Evolutionary conservation across 139 green algal species (phyloP), one percentile per base, ranked within the genome.

Genomic region (Chlorella sp.): DNA sequence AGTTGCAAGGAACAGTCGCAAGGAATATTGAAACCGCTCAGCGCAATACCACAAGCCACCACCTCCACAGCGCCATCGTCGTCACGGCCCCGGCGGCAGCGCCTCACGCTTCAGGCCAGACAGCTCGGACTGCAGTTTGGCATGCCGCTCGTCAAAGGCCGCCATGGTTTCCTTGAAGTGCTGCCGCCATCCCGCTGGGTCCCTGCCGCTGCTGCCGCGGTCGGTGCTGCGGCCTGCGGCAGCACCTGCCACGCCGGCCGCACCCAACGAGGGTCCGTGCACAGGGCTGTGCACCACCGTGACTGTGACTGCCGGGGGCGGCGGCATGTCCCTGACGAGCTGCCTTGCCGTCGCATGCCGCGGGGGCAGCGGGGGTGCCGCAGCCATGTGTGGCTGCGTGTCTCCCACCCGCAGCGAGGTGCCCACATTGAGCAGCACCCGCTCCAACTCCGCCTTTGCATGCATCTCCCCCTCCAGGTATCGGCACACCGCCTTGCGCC

Each of bases 361-460:
- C 12, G 76, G 76, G n/a, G 76, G 57, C 60, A 82, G 36, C 57
- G 60, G 30, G 12, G 55, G 55, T 20, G 57, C 76, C 7, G 56
- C 56, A 9, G 55, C 32, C 7, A 6, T 25, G 32, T 25, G 26
- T n/a, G 76, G 39, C 73, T 36, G 38, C 47, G 28, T 34, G 25
- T n/a, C 13, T 41, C 44, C 28, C 18, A 21, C 32, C 74, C 74
- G 34, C 47, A 69, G 30, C 74, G 55, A 11, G 36, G 74, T 18
- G 57, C 76, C 60, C 12, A 73, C 76, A 18, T 82, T 82, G 36
- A 82, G 23, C 57, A 82, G 76, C 76, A 73, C 76, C 34, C 76
- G 60, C 60, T 82, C 76, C 57, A 82, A 36, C 32, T 82, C 60
- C 1, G 23, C 4, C 36, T 44, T n/a, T 5, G 76, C 56, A 13